Evolutionary conservation across 164 flowering plant genomes (phyloP).

Genomic region (Vitis rupestris): DNA sequence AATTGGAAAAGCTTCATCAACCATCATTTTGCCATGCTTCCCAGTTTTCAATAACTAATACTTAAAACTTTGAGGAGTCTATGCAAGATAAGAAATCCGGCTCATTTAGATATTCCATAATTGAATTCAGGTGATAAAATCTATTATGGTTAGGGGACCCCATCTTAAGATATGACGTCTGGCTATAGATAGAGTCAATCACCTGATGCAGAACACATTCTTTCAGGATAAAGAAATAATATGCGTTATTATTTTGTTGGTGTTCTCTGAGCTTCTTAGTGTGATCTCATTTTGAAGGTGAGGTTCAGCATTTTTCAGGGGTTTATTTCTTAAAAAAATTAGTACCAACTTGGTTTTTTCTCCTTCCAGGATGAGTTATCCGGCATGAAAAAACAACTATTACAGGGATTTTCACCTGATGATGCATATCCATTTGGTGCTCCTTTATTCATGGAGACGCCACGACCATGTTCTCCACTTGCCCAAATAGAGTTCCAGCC

Average conservation of each 20-base stretch:
- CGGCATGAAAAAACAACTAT: constrained; percentile 50
- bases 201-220: too few relatives aligned
- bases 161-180: too few relatives aligned
- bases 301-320: background rate
- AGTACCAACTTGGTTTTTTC: background rate
- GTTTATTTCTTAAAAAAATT: background rate
- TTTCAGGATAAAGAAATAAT: too few relatives aligned
- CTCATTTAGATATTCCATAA: background rate
- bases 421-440: constrained; percentile 72
- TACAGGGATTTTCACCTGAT: constrained; percentile 71
- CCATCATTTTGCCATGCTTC: too few relatives aligned
- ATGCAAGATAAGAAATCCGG: background rate
- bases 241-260: too few relatives aligned
- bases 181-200: too few relatives aligned
- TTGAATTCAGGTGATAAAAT: background rate
- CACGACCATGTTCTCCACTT: constrained; percentile 74
- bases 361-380: constrained; percentile 57
- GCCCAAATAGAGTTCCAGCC: constrained; percentile 47
- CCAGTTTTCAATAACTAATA: too few relatives aligned
- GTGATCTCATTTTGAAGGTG: too few relatives aligned
- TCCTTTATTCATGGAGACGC: constrained; percentile 77
- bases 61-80: background rate
- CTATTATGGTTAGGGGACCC: background rate
- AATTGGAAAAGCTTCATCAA: too few relatives aligned
- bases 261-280: too few relatives aligned